Evolutionary conservation across 257 asterid genomes (phyloP).

Genomic region (Osmanthus fragrans): DNA sequence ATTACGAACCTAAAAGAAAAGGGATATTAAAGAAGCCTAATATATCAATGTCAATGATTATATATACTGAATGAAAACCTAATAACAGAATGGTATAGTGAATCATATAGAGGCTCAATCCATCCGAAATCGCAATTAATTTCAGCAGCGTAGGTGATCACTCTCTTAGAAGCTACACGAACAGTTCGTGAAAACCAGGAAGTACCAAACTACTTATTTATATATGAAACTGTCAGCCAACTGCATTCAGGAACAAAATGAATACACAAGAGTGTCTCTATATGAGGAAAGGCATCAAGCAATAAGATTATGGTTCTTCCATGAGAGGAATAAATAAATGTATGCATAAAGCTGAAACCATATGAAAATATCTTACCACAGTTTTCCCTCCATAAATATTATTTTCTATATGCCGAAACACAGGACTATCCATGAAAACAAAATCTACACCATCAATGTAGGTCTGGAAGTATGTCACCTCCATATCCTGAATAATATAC

Average conservation of each 20-base stretch:
- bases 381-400: constrained; percentile 84
- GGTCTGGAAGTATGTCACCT: constrained; percentile 85
- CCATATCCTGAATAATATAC: constrained; percentile 67
- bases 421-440: constrained; percentile 76
- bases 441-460: constrained; percentile 93
- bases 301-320: neutral
- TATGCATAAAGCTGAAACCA: neutral
- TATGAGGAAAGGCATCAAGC: neutral
- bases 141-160: neutral
- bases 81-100: neutral
- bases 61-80: neutral
- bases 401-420: constrained; percentile 55
- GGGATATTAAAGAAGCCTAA: neutral
- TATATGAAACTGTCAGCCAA: neutral
- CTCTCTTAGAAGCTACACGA: no score
- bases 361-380: constrained; percentile 44
- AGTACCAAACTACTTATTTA: no score
- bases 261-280: neutral
- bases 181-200: no score
- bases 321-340: neutral
- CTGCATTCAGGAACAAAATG: neutral
- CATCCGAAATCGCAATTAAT: neutral
- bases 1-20: constrained; percentile 10
- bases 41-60: neutral
- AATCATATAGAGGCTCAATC: neutral